These are phyloP conservation scores for Saraca asoca DNA, from an alignment of 331 rosid species.

Conservation along the genomic window DNA sequence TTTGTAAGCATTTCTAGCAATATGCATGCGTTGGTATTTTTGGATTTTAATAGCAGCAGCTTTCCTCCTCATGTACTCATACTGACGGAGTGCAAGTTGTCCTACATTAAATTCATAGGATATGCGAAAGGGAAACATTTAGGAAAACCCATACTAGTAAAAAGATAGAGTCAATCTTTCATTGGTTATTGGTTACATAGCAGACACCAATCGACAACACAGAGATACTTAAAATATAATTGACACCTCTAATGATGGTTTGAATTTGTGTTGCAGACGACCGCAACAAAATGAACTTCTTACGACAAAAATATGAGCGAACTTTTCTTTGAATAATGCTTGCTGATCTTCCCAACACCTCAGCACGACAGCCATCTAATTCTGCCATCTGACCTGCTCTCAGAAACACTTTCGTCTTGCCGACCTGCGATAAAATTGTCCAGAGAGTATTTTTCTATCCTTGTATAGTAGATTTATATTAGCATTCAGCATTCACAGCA, in stretches of 20 bases:
- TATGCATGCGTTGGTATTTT: conserved; percentile 56
- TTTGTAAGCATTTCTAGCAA: conserved; percentile 48
- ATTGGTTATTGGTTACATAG: conserved; percentile 2
- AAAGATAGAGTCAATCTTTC: conserved; percentile 2
- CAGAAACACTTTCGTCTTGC: conserved; percentile 86
- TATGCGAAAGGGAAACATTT: neutral
- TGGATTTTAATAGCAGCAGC: conserved; percentile 74
- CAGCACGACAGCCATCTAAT: conserved; percentile 71
- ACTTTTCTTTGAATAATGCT: conserved; percentile 61
- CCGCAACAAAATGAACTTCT: conserved; percentile 46
- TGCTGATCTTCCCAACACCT: conserved; percentile 79
- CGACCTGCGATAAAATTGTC: conserved; percentile 57
- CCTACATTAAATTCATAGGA: conserved; percentile 51
- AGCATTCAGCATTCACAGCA: conserved; percentile 5
- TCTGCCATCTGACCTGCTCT: conserved; percentile 99
- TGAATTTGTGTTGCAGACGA: conserved; percentile 61
- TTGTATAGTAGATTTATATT: neutral
- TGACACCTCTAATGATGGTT: conserved; percentile 60
- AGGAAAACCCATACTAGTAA: neutral
- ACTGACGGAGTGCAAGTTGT: conserved; percentile 58
- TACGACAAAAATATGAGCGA: conserved; percentile 53
- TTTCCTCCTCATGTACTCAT: conserved; percentile 68
- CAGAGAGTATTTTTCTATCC: conserved; percentile 15
- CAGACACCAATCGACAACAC: conserved; percentile 9
- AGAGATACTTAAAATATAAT: conserved; percentile 28